These are phyloP conservation scores for Mucor velutinosus DNA, from an alignment of 371 early-diverging fungal genomes.

Conservation along the genomic window DNA sequence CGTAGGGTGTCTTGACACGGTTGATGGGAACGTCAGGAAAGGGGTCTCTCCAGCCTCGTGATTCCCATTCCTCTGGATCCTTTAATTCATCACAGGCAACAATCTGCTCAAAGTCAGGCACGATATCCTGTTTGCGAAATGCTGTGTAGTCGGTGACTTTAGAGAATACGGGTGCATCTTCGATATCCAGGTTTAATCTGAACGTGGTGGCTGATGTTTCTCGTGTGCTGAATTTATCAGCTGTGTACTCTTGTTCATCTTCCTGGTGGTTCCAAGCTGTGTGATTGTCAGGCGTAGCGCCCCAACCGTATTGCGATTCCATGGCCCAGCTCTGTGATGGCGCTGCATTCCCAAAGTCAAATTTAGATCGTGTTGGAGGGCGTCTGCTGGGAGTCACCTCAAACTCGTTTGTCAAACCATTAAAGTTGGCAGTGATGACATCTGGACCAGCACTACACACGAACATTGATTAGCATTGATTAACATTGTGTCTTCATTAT, in stretches of 20 bases:
- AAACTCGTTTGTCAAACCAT: slow-evolving; percentile 22
- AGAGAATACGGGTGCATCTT: slow-evolving; percentile 27
- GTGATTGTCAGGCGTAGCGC: not conserved
- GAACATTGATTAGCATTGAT: not conserved
- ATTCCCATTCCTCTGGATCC: slow-evolving; percentile 15
- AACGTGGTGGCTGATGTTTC: slow-evolving; percentile 14
- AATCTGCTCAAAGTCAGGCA: slow-evolving; percentile 36
- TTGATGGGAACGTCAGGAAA: slow-evolving; percentile 58
- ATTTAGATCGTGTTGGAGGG: slow-evolving; percentile 9
- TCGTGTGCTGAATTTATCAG: slow-evolving; percentile 1
- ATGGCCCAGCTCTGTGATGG: slow-evolving; percentile 4
- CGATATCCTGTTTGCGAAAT: slow-evolving; percentile 25
- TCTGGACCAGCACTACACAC: slow-evolving; percentile 5
- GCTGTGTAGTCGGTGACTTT: slow-evolving; percentile 31
- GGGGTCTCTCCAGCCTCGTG: slow-evolving; percentile 10
- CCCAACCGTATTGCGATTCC: slow-evolving; percentile 15
- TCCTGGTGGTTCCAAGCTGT: not conserved
- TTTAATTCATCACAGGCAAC: slow-evolving; percentile 10
- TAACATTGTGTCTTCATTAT: not conserved
- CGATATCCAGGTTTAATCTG: slow-evolving; percentile 32
- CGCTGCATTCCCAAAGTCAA: slow-evolving; percentile 9
- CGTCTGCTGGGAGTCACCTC: slow-evolving; percentile 8
- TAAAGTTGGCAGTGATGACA: slow-evolving; percentile 22
- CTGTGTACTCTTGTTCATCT: not conserved
- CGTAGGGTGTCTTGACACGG: slow-evolving; percentile 47